phyloP scores from a whole-genome alignment of 345 rosid species.

The Lumnitzera racemosa region DNA sequence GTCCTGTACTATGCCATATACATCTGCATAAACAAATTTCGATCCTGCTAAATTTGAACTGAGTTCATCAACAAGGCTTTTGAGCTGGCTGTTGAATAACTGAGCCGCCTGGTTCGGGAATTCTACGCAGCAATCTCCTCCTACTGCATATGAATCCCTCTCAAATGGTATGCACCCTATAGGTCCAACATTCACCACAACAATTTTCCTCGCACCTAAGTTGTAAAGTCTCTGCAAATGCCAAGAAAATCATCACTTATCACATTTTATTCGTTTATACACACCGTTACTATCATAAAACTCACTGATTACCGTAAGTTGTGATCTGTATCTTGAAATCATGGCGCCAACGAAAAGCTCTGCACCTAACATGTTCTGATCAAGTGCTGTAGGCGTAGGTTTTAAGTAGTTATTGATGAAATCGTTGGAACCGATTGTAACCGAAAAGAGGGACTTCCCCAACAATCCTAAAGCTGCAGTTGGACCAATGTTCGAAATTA shows the following conservation, averaged over 20 bases:
- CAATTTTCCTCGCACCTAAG: slow-evolving; percentile 59
- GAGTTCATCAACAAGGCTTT: slow-evolving; percentile 34
- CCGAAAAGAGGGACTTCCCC: slow-evolving; percentile 34
- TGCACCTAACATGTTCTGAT: slow-evolving; percentile 41
- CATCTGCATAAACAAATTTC: slow-evolving; percentile 44
- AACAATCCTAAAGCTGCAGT: slow-evolving; percentile 32
- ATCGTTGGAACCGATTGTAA: slow-evolving; percentile 73
- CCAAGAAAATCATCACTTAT: not conserved
- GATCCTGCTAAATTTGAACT: slow-evolving; percentile 34
- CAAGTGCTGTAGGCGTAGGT: slow-evolving; percentile 39
- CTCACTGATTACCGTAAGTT: slow-evolving; percentile 37
- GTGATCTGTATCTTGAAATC: slow-evolving; percentile 47
- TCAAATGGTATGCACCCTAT: slow-evolving; percentile 78
- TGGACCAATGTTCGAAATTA: slow-evolving; percentile 30
- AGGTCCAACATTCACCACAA: slow-evolving; percentile 65
- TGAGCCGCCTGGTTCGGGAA: slow-evolving; percentile 58
- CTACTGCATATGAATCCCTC: slow-evolving; percentile 38
- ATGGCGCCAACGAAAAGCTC: slow-evolving; percentile 37
- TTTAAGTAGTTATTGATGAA: slow-evolving; percentile 62
- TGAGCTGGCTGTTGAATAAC: slow-evolving; percentile 38
- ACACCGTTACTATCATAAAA: not conserved
- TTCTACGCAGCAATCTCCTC: slow-evolving; percentile 38
- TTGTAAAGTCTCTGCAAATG: slow-evolving; percentile 47
- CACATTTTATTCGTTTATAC: not conserved
- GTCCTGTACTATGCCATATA: slow-evolving; percentile 43